Conservation (phyloP, 352 stramenopile genomes). For the Phytopythium mirpurense region DNA sequence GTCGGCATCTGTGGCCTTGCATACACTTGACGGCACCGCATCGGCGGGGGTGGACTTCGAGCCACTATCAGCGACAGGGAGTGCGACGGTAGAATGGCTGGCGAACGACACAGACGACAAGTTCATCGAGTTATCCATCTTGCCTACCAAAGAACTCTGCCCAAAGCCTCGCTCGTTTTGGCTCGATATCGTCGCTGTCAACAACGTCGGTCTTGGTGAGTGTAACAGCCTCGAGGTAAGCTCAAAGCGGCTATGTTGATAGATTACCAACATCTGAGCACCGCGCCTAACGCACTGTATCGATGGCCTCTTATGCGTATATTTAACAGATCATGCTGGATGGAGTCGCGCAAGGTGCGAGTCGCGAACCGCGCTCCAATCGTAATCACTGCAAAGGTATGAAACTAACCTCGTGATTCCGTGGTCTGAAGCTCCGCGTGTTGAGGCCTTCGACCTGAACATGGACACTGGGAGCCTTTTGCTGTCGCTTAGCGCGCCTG, state of each 20-base stretch:
- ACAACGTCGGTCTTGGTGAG: conserved; percentile 34
- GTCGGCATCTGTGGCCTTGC: conserved; percentile 24
- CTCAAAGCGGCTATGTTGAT: too few species aligned
- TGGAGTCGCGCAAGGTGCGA: conserved; percentile 18
- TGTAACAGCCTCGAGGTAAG: conserved; percentile 34
- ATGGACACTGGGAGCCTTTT: conserved; percentile 35
- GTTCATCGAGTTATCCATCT: conserved; percentile 31
- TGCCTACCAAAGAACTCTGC: conserved; percentile 34
- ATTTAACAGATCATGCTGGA: conserved; percentile 36
- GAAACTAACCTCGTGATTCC: background rate
- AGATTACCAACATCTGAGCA: too few species aligned
- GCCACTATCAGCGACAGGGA: conserved; percentile 11
- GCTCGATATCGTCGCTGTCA: conserved; percentile 41
- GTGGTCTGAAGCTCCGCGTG: conserved; percentile 16
- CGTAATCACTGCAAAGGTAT: too few species aligned
- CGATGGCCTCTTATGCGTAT: too few species aligned
- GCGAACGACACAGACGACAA: conserved; percentile 33
- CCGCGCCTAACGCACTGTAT: background rate
- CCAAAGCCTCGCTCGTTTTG: conserved; percentile 31
- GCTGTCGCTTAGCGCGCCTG: conserved; percentile 25
- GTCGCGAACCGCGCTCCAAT: too few species aligned
- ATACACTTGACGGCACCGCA: conserved; percentile 46
- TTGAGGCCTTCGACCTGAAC: conserved; percentile 44
- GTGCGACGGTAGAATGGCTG: conserved; percentile 21
- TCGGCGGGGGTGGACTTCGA: conserved; percentile 45